These are phyloP conservation scores for Camellia granthamiana DNA, from an alignment of 148 eudicot species.

Conservation along the genomic window DNA sequence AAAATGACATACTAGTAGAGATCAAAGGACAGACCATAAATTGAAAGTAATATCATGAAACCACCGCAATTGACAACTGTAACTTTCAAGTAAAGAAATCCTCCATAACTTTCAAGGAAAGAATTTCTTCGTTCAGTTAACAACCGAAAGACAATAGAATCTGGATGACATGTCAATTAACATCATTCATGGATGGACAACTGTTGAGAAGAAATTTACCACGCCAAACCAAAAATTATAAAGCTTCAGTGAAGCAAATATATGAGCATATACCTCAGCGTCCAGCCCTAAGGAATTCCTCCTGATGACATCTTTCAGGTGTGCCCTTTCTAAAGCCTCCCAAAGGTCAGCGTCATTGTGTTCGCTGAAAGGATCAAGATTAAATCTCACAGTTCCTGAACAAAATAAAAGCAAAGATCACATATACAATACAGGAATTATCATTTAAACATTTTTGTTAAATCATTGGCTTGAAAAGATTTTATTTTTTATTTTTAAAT, in stretches of 20 bases:
- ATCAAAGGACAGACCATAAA: not conserved
- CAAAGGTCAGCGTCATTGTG: slow-evolving; percentile 96
- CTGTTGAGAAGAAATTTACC: not conserved
- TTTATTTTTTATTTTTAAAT: not conserved
- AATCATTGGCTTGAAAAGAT: not conserved
- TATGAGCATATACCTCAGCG: slow-evolving; percentile 56
- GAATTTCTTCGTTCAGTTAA: no score
- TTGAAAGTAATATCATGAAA: not conserved
- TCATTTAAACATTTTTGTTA: not conserved
- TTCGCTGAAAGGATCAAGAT: slow-evolving; percentile 89
- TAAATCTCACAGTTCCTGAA: slow-evolving; percentile 84
- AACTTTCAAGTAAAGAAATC: not conserved
- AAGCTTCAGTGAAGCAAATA: slow-evolving; percentile 8
- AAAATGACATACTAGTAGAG: not conserved
- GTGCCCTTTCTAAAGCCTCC: slow-evolving; percentile 96
- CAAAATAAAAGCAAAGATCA: slow-evolving; percentile 10
- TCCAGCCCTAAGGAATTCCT: slow-evolving; percentile 80
- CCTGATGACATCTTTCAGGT: slow-evolving; percentile 84
- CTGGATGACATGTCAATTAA: not conserved
- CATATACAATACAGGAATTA: not conserved
- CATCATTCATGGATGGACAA: not conserved
- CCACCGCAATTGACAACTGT: not conserved
- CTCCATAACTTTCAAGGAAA: not conserved
- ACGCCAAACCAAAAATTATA: not conserved
- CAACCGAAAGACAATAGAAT: not conserved